Conservation (phyloP, 2,329 filamentous ascomycete genomes). For the Colletotrichum shisoi region DNA sequence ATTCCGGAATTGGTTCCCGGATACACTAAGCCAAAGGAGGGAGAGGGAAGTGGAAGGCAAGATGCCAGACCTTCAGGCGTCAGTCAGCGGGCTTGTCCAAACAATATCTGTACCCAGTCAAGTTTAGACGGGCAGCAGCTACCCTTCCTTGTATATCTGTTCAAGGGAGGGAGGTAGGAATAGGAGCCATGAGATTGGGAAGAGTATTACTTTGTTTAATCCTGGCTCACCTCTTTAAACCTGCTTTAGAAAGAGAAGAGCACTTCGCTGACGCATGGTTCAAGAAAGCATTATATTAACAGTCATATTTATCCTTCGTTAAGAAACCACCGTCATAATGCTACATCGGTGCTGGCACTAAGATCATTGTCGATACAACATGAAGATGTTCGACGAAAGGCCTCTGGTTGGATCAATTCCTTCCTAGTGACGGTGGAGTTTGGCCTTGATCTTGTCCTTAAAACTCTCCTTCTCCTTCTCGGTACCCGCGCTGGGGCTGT, state of each 20-base stretch:
- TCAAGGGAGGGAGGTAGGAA: too few species aligned
- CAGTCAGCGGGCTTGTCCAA: background rate
- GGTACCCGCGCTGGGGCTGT: slow-evolving; percentile 40
- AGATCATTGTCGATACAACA: slow-evolving; percentile 8
- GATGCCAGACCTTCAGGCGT: background rate
- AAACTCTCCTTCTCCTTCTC: slow-evolving; percentile 60
- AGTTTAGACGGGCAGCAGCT: background rate
- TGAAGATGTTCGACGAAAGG: background rate
- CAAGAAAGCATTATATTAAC: background rate
- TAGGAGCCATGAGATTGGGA: too few species aligned
- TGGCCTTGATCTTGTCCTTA: slow-evolving; percentile 73
- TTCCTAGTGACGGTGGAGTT: slow-evolving; percentile 63
- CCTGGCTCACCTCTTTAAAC: background rate
- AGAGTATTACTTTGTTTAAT: background rate
- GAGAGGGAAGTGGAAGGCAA: background rate
- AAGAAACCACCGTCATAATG: background rate
- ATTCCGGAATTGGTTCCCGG: too few species aligned
- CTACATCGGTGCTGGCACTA: background rate
- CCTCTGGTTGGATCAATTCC: too few species aligned
- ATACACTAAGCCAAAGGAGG: background rate
- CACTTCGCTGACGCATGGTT: too few species aligned
- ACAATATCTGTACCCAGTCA: background rate
- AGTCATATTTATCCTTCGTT: background rate
- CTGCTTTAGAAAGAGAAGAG: rapidly evolving
- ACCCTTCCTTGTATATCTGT: background rate